Conservation (phyloP, 768 basidiomycete genomes). For the Xerocomellus amylosporus region DNA sequence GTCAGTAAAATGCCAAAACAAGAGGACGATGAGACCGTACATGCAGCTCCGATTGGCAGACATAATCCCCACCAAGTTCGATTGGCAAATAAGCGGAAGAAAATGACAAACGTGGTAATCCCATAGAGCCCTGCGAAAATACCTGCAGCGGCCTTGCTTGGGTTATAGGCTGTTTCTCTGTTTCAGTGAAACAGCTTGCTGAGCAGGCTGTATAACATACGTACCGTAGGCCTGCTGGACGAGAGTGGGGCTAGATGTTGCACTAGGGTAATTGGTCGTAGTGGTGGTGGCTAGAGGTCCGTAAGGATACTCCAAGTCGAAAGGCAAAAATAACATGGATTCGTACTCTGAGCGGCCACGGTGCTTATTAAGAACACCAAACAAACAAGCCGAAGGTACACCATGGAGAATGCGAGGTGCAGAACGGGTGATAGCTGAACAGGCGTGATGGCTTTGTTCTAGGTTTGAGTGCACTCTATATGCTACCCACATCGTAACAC, state of each 20-base stretch:
- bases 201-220: neutral
- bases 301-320: neutral
- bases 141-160: conserved; percentile 22
- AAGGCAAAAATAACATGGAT: neutral
- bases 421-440: too few species aligned
- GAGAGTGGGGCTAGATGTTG: conserved; percentile 8
- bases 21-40: conserved; percentile 7
- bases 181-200: neutral
- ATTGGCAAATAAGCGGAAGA: conserved; percentile 19
- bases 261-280: neutral
- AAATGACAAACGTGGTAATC: conserved; percentile 10
- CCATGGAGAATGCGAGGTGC: too few species aligned
- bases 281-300: conserved; percentile 4
- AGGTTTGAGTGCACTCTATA: neutral
- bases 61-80: conserved; percentile 33
- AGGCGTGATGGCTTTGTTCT: too few species aligned
- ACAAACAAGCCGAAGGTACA: neutral
- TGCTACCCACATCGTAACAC: neutral
- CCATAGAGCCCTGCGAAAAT: conserved; percentile 23
- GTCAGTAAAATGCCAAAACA: conserved; percentile 1
- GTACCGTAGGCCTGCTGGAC: conserved; percentile 5
- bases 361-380: neutral
- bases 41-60: conserved; percentile 30
- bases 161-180: conserved; percentile 20
- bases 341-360: conserved; percentile 9